These are phyloP conservation scores for Geotrichum armillariae DNA, from an alignment of 1,139 yeast species.

Conservation along the genomic window DNA sequence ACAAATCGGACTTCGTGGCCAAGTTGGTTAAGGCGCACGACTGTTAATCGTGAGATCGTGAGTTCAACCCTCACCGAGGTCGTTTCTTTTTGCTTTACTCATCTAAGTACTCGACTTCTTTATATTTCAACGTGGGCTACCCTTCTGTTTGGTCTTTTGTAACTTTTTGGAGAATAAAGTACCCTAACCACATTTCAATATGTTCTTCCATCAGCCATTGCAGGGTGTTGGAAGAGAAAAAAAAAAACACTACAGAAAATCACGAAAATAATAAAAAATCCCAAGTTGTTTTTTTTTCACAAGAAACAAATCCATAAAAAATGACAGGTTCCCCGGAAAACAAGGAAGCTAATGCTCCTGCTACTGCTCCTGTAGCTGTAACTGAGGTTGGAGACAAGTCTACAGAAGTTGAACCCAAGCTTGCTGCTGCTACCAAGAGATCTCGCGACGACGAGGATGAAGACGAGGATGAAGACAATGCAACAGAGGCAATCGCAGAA, in stretches of 20 bases:
- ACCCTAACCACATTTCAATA: too few relatives aligned
- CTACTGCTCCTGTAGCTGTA: neutral
- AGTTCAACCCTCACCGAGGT: slow-evolving; percentile 3
- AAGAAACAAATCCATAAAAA: too few relatives aligned
- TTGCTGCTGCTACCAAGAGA: neutral
- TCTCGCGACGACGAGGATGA: neutral
- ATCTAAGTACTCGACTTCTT: too few relatives aligned
- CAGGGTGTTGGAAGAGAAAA: too few relatives aligned
- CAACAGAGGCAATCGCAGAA: neutral
- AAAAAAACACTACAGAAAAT: too few relatives aligned
- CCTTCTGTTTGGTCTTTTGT: too few relatives aligned
- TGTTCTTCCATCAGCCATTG: too few relatives aligned
- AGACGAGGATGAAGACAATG: neutral
- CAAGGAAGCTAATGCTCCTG: neutral
- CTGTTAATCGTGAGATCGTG: slow-evolving; percentile 4
- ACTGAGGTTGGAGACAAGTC: neutral
- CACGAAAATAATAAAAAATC: too few relatives aligned
- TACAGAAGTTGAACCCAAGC: neutral
- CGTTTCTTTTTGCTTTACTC: too few relatives aligned
- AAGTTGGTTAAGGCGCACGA: slow-evolving; percentile 3
- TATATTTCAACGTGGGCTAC: too few relatives aligned
- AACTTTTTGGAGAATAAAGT: too few relatives aligned
- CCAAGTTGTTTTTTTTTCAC: too few relatives aligned
- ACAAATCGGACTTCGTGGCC: slow-evolving; percentile 5
- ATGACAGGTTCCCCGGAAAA: neutral